Conservation (phyloP, 2,329 filamentous ascomycete genomes). For the Diaporthe helianthi region DNA sequence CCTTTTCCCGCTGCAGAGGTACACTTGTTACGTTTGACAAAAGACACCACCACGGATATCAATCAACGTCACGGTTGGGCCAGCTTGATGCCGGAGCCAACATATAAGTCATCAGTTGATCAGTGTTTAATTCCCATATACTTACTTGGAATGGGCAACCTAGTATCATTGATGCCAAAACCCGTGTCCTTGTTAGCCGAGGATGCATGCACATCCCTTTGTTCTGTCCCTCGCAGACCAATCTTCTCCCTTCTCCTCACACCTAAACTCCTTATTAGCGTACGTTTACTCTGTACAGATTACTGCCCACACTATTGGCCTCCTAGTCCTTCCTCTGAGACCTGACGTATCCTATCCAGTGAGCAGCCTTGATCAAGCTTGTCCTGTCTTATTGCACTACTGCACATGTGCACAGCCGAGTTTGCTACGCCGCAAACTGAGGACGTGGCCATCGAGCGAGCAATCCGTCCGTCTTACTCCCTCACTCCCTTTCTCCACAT, state of each 20-base stretch:
- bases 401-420: background rate
- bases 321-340: background rate
- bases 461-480: background rate
- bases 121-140: background rate
- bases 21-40: conserved; percentile 11
- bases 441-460: background rate
- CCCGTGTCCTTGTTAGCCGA: background rate
- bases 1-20: background rate
- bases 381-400: background rate
- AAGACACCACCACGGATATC: conserved; percentile 7
- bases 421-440: conserved; percentile 14
- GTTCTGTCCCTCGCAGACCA: conserved; percentile 1
- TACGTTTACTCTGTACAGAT: background rate
- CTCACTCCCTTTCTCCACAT: conserved; percentile 6
- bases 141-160: background rate
- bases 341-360: background rate
- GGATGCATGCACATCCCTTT: background rate
- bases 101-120: background rate
- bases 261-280: background rate
- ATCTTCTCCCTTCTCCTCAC: background rate
- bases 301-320: background rate
- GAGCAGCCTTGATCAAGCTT: conserved; percentile 12
- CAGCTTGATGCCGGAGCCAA: background rate
- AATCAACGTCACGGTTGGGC: background rate
- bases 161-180: background rate